Base-by-base conservation (phyloP, 163 green algal genomes). In the Smithsoniella earleae region DNA sequence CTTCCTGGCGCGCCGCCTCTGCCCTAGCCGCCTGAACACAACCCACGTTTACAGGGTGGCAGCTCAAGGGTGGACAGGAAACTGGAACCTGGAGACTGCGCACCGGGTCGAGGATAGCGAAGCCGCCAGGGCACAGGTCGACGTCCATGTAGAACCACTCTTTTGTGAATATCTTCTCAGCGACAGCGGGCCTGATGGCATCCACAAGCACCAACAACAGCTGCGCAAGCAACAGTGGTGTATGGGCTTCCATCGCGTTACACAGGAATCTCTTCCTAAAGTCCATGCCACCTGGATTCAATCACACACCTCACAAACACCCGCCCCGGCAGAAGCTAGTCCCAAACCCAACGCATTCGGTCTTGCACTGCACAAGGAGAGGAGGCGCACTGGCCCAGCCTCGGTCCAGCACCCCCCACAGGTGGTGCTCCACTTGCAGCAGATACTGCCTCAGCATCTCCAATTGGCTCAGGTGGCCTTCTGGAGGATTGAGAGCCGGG, bases 51-150 rank as follows among this genome's bases (percentile, higher is more conserved):
- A n/a, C n/a, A n/a, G 20, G 44, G 44, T 54, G 44, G 44, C 44
- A 20, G 44, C 44, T 54, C 44, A 18, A 54, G 18, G 0, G 44
- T 54, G 20, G 44, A 20, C 20, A 54, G 44, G 44, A 18, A 54
- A 20, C 44, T 25, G n/a, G n/a, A n/a, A n/a, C n/a, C n/a, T 49
- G 40, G 10, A 13, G 40, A 49, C 40, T 10, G 58, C 58, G 58
- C 58, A 69, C 58, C 10, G 58, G 58, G 58, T 69, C 58, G 58
- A 69, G 58, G 58, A 69, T 45, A 34, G 58, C 58, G 25, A 69
- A 34, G 58, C 58, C 58, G 20, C 58, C 58, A 31, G 58, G 58
- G 27, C 31, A 30, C 30, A 69, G 27, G 58, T 69, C 58, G 20
- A 69, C 27, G 58, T 69, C 58, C 58, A 69, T 69, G 58, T 43